phyloP scores from a whole-genome alignment of 495 filamentous ascomycete species.

The Tuber melanosporum region DNA sequence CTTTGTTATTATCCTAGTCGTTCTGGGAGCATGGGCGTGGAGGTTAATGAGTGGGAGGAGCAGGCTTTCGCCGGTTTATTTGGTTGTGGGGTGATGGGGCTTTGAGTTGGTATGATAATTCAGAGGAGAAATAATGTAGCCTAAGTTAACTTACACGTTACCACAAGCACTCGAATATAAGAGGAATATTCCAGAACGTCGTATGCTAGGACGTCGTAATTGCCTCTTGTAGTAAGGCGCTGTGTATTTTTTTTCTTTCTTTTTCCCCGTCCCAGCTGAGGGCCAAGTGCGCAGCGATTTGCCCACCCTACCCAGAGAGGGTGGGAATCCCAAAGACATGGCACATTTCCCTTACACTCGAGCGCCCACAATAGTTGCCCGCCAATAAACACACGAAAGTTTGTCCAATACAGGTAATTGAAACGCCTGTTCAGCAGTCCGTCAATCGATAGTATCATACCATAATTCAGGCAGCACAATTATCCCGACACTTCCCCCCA shows the following conservation, averaged over 20 bases:
- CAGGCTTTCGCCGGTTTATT: slow-evolving; percentile 19
- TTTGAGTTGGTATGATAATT: background rate
- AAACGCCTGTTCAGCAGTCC: background rate
- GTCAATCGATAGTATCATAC: background rate
- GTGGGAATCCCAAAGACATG: too few relatives aligned
- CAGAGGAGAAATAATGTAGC: background rate
- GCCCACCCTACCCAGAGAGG: too few relatives aligned
- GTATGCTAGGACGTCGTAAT: background rate
- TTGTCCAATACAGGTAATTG: background rate
- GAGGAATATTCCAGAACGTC: too few relatives aligned
- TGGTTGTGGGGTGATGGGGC: background rate
- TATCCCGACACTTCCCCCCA: background rate
- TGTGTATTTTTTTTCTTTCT: too few relatives aligned
- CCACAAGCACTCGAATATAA: too few relatives aligned
- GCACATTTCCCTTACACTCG: too few relatives aligned
- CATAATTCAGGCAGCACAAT: too few relatives aligned
- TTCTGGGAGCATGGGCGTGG: slow-evolving; percentile 54
- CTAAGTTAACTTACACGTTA: too few relatives aligned
- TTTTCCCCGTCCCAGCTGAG: too few relatives aligned
- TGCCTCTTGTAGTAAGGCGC: too few relatives aligned
- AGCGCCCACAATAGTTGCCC: background rate
- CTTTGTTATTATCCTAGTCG: slow-evolving; percentile 52
- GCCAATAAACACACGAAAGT: background rate
- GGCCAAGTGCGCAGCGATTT: too few relatives aligned
- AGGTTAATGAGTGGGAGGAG: slow-evolving; percentile 49